Conservation (phyloP, 805 yeast species). For the Yarrowia sp. region DNA sequence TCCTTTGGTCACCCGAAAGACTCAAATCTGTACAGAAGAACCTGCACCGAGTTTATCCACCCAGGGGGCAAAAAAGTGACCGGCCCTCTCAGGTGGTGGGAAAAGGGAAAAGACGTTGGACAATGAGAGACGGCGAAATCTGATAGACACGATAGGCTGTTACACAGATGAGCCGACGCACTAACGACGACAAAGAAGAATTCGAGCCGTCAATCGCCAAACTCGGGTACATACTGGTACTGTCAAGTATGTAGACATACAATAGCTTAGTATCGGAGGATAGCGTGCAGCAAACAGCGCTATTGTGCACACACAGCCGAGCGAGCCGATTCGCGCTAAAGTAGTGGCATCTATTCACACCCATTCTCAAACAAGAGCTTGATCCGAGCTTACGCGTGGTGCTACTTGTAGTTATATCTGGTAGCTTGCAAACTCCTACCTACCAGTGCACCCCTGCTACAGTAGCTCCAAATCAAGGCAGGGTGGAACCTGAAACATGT, state of each 20-base stretch:
- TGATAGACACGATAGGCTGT: slow-evolving; percentile 1
- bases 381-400: too few relatives aligned
- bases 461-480: slow-evolving; percentile 6
- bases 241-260: slow-evolving; percentile 9
- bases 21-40: background rate
- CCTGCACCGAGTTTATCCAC: slow-evolving; percentile 9
- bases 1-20: too few relatives aligned
- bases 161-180: slow-evolving; percentile 11
- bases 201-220: background rate
- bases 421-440: too few relatives aligned
- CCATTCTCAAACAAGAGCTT: too few relatives aligned
- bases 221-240: too few relatives aligned
- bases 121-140: background rate
- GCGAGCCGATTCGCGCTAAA: background rate
- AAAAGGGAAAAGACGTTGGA: slow-evolving; percentile 1
- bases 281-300: slow-evolving; percentile 14
- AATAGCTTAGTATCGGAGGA: slow-evolving; percentile 4
- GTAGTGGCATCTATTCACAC: background rate
- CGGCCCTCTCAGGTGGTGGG: too few relatives aligned
- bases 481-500: slow-evolving; percentile 13
- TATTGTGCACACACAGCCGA: background rate
- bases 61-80: background rate
- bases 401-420: too few relatives aligned
- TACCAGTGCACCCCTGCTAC: slow-evolving; percentile 6
- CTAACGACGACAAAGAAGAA: background rate